Percentiles rank a stretch among this genome's conserved stretches.
Conservation (phyloP, 1,139 yeast genomes). For the Geotrichum fermentans region DNA sequence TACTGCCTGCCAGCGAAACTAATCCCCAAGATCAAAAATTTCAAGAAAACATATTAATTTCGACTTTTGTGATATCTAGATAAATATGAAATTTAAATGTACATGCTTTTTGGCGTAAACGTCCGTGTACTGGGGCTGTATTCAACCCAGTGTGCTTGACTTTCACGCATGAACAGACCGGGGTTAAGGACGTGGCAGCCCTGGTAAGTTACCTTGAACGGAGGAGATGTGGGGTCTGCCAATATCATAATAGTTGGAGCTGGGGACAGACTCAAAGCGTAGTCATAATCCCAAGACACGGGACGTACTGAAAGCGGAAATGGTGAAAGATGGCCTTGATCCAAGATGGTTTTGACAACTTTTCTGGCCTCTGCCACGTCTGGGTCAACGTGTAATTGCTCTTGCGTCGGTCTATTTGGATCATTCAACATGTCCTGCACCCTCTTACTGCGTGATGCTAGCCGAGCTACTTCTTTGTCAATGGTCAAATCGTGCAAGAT, state of each 20-base stretch:
- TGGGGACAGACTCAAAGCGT: slow-evolving; percentile 66
- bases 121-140: slow-evolving; percentile 56
- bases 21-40: slow-evolving; percentile 23
- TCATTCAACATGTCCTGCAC: slow-evolving; percentile 21
- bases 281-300: slow-evolving; percentile 64
- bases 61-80: too few species aligned
- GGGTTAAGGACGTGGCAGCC: slow-evolving; percentile 79
- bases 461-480: slow-evolving; percentile 10
- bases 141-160: slow-evolving; percentile 61
- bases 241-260: slow-evolving; percentile 55
- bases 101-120: slow-evolving; percentile 19
- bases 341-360: slow-evolving; percentile 70
- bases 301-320: slow-evolving; percentile 59
- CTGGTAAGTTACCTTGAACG: slow-evolving; percentile 70
- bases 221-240: slow-evolving; percentile 64
- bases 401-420: slow-evolving; percentile 13
- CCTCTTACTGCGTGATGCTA: slow-evolving; percentile 22
- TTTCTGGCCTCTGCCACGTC: slow-evolving; percentile 65
- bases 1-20: slow-evolving; percentile 71
- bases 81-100: slow-evolving; percentile 8
- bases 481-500: slow-evolving; percentile 17
- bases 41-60: slow-evolving; percentile 14
- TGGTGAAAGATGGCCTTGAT: slow-evolving; percentile 86
- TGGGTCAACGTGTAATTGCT: slow-evolving; percentile 25
- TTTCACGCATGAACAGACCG: slow-evolving; percentile 49